Evolutionary conservation across 2,329 filamentous ascomycete genomes (phyloP).

Genomic region (Fusarium duplospermum): DNA sequence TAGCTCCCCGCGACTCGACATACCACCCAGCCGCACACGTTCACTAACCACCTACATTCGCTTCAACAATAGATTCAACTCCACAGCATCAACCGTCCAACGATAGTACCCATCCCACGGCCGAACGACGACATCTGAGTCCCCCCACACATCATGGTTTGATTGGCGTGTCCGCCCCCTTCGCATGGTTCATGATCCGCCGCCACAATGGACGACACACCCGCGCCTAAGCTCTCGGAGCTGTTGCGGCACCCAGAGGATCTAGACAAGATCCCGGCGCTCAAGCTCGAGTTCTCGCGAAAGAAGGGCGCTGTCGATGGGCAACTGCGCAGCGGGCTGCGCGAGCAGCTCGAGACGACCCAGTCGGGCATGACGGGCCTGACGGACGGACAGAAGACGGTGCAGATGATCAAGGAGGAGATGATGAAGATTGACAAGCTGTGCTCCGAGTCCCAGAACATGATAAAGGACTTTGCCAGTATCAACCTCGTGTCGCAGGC

Average conservation of each 20-base stretch:
- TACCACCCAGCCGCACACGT: conserved; percentile 16
- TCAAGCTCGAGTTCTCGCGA: conserved; percentile 92
- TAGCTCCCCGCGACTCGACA: conserved; percentile 33
- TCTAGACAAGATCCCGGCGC: conserved; percentile 90
- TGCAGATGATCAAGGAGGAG: conserved; percentile 95
- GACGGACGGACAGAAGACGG: conserved; percentile 88
- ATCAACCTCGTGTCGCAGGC: conserved; percentile 94
- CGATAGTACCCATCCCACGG: neutral
- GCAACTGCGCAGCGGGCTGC: conserved; percentile 87
- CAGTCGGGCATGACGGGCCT: conserved; percentile 93
- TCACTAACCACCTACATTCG: conserved; percentile 6
- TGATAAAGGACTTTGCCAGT: conserved; percentile 95
- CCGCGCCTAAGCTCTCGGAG: conserved; percentile 86
- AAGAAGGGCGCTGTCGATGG: conserved; percentile 94
- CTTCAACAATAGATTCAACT: conserved; percentile 6
- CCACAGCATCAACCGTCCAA: neutral
- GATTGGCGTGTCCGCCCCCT: conserved; percentile 37
- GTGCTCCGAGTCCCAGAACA: conserved; percentile 95
- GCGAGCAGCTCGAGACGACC: conserved; percentile 93
- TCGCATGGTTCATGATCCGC: conserved; percentile 37
- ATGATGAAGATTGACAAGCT: conserved; percentile 99
- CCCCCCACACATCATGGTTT: conserved; percentile 42
- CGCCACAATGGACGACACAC: conserved; percentile 64
- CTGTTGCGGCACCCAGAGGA: conserved; percentile 95
- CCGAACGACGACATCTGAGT: neutral